Evolutionary conservation across 2,329 filamentous ascomycete genomes (phyloP), one percentile per base, ranked within the genome.

Genomic region (Hymenoscyphus linearis): DNA sequence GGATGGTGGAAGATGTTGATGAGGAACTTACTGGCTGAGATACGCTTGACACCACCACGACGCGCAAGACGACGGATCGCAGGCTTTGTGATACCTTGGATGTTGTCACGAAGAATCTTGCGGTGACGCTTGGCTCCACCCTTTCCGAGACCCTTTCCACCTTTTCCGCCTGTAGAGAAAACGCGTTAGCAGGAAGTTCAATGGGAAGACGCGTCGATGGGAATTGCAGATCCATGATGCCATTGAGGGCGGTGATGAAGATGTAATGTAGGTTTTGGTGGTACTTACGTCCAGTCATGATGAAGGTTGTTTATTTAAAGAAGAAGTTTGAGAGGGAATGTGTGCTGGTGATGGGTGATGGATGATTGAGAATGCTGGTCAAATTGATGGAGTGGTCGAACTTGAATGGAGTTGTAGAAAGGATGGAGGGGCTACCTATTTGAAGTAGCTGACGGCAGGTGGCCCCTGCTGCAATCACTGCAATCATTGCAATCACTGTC

Each of bases 21-120:
- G 27, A 54, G n/a, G 26, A 58, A 68, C 66, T 77, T 85, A 90
- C 87, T 96, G 77, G 93, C 93, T 74, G 92, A 96, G 75, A 97
- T 97, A 96, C 93, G 93, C 91, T 97, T 97, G 85, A 97, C 93
- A 93, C 93, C 93, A 80, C 93, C 93, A 95, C 93, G 92, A 82
- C 93, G 93, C 69, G 93, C 93, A 78, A 97, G 92, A 96, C 93
- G 93, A 75, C 93, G 89, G 81, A 97, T 97, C 74, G 93, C 93
- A 74, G 93, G 93, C 90, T 97, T 97, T 76, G 93, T 97, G 77
- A 97, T 97, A 82, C 93, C 93, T 84, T 97, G 93, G 77, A 97
- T 97, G 90, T 96, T 97, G 89, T 96, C 93, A 81, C 93, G 91
- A 79, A 97, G 86, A 84, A 97, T 97, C 90, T 97, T 97, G 76